These are phyloP conservation scores for Entomophthora muscae DNA, from an alignment of 371 early-diverging fungal genomes.

Conservation along the genomic window DNA sequence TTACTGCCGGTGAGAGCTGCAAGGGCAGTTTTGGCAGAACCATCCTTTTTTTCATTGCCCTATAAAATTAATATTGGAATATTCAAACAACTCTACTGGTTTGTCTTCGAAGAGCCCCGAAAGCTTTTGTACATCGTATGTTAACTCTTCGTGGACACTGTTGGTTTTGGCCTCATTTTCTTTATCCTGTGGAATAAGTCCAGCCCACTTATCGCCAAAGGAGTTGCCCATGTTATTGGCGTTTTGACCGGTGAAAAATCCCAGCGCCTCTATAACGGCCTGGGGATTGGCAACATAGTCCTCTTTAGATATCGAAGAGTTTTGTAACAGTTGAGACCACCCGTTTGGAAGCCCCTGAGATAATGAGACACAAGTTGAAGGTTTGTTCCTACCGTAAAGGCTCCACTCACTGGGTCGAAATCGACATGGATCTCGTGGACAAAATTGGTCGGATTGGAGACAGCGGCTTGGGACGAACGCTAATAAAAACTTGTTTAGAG, in stretches of 20 bases:
- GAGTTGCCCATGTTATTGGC: conserved; percentile 28
- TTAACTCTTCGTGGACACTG: no score
- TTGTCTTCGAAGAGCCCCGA: conserved; percentile 19
- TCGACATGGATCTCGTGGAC: conserved; percentile 76
- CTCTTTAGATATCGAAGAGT: conserved; percentile 81
- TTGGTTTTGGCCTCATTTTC: neutral
- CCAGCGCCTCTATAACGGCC: conserved; percentile 86
- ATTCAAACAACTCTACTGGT: conserved; percentile 61
- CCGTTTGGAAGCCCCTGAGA: conserved; percentile 72
- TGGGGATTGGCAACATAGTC: conserved; percentile 91
- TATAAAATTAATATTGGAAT: no score
- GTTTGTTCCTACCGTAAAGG: conserved; percentile 40
- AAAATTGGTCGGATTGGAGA: conserved; percentile 68
- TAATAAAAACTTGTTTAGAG: conserved; percentile 10
- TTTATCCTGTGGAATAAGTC: conserved; percentile 4
- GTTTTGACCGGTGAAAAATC: conserved; percentile 76
- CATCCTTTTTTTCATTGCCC: neutral
- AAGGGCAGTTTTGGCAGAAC: conserved; percentile 3
- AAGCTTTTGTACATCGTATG: conserved; percentile 7
- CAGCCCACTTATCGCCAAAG: conserved; percentile 16
- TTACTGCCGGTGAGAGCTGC: neutral
- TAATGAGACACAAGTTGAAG: neutral
- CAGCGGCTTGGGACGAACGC: conserved; percentile 28
- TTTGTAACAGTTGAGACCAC: conserved; percentile 76
- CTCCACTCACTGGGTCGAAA: conserved; percentile 61